phyloP scores from a whole-genome alignment of 1,284 basidiomycete species.

The Leccinum subrobustum region DNA sequence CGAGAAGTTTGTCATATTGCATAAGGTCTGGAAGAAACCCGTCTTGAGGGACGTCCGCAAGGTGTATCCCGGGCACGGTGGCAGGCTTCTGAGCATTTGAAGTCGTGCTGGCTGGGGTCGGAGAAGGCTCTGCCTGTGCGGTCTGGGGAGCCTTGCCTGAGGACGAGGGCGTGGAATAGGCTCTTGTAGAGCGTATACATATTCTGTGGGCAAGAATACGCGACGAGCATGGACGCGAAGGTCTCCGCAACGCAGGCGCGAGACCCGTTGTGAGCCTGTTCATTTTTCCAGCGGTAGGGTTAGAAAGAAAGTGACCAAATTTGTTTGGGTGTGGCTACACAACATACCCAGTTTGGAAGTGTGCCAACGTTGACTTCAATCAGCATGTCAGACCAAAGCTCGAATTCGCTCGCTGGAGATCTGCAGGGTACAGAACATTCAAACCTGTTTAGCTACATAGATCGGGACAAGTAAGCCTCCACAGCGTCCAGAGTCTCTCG shows the following conservation, averaged over 20 bases:
- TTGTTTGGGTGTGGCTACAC: slow-evolving; percentile 7
- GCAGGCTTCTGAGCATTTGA: background rate
- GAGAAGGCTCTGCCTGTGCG: slow-evolving; percentile 1
- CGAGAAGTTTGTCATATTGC: slow-evolving; percentile 56
- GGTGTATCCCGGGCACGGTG: slow-evolving; percentile 19
- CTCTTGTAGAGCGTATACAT: slow-evolving; percentile 2
- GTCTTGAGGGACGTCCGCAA: slow-evolving; percentile 24
- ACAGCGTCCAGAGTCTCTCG: background rate
- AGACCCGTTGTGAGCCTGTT: background rate
- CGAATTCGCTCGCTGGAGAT: slow-evolving; percentile 29
- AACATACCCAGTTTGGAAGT: slow-evolving; percentile 16
- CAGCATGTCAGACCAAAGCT: slow-evolving; percentile 15
- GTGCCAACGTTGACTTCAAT: slow-evolving; percentile 1
- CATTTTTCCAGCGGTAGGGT: background rate
- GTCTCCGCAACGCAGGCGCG: slow-evolving; percentile 12
- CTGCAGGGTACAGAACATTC: slow-evolving; percentile 44
- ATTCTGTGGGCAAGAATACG: background rate
- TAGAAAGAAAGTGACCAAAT: slow-evolving; percentile 2
- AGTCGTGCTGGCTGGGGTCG: slow-evolving; percentile 3
- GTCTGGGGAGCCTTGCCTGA: slow-evolving; percentile 4
- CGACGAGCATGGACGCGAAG: slow-evolving; percentile 8
- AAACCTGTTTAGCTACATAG: slow-evolving; percentile 63
- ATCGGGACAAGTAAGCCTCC: slow-evolving; percentile 62
- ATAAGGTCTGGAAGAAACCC: slow-evolving; percentile 55
- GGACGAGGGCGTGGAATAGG: slow-evolving; percentile 16